Percentiles rank a stretch among this genome's conserved stretches.
Conservation (phyloP, 2,329 filamentous ascomycete species). For the Trichoderma sp. region DNA sequence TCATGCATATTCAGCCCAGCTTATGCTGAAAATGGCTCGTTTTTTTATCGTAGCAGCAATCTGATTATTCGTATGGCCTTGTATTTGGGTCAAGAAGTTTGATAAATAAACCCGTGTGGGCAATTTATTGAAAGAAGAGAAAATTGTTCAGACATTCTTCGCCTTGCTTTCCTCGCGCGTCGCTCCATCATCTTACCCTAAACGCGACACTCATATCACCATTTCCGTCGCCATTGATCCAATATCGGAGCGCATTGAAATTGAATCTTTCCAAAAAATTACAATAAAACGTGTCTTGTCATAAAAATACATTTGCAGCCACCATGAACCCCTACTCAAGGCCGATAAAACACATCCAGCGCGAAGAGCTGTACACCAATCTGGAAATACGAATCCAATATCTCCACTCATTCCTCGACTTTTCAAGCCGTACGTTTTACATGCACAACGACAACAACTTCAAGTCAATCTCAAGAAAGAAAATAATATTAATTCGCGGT, state of each 20-base stretch:
- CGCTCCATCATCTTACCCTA: neutral
- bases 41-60: neutral
- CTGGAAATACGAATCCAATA: constrained; percentile 71
- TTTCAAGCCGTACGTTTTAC: constrained; percentile 62
- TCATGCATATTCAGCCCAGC: constrained; percentile 15
- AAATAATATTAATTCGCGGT: neutral
- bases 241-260: too few relatives aligned
- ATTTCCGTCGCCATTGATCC: neutral
- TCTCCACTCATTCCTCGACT: constrained; percentile 75
- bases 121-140: neutral
- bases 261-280: too few relatives aligned
- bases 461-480: neutral
- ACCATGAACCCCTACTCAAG: constrained; percentile 25
- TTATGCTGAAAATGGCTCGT: constrained; percentile 4
- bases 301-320: neutral
- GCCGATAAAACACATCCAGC: constrained; percentile 62
- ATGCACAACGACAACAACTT: neutral
- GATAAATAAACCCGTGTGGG: neutral
- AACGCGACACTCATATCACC: neutral
- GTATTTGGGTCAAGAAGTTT: neutral
- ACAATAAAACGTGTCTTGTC: neutral
- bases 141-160: neutral
- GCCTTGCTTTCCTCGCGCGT: neutral
- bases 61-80: neutral
- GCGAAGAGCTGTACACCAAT: constrained; percentile 70